Evolutionary conservation across 768 basidiomycete species (phyloP), one percentile per base, ranked within the genome.

Genomic region (Cyathus striatus): DNA sequence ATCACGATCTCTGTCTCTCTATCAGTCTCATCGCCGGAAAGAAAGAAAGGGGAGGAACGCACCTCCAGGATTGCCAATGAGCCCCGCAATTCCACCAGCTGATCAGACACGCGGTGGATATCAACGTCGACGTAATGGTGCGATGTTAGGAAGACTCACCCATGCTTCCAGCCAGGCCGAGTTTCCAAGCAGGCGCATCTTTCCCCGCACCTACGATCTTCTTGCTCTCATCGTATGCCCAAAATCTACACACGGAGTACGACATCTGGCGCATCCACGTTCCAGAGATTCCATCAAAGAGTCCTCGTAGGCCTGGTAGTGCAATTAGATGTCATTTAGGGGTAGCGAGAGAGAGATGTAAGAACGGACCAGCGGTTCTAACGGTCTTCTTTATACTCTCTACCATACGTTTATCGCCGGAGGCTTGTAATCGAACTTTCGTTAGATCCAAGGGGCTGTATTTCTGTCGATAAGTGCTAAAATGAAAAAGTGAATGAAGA

Each of bases 241-340:
- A 92, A 69, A 92, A 94, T n/a, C 90, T 75, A 60, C 88, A 90
- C 60, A 92, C 70, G 33, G 87, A 90, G 65, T 94, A 94, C 24
- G 83, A 87, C 89, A 93, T 90, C 65, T 95, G 91, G 22, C 91
- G 78, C 63, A 95, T 64, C 80, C 89, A 85, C 21, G 91, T 95
- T 23, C 90, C 91, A 2, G 83, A 70, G 46, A 92, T 89, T 14
- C 91, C 91, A 57, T 92, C 91, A 55, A 79, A 90, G 38, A 93
- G 70, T 2, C 91, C 91, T 27, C 79, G 72, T 38, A 68, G 64
- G 45, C 80, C 80, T 78, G 23, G 23, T 21, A 32, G 25, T 26
- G 9, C 17, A 45, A 37, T 21, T 14, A 3, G 27, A 16, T 26
- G 38, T 14, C 38, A 43, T 36, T 16, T 41, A 33, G 36, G 7